Conservation (phyloP, 306 rosid species). For the Quercus berberidifolia region DNA sequence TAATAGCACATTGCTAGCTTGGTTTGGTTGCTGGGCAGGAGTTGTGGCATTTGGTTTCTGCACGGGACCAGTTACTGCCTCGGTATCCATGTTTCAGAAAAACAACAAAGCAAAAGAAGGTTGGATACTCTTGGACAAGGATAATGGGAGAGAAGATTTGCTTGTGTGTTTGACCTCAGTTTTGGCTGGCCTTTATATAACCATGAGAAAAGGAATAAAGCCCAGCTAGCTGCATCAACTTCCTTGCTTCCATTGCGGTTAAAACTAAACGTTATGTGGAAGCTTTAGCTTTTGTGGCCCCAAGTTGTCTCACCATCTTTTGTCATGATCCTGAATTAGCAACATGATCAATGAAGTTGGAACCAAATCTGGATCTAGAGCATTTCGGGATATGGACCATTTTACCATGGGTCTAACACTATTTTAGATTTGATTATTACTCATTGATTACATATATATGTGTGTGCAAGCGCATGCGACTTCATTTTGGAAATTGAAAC, state of each 20-base stretch:
- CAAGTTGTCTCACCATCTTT: conserved; percentile 9
- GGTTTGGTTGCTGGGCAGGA: neutral
- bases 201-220: conserved; percentile 30
- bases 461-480: fast-evolving
- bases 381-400: too few relatives aligned
- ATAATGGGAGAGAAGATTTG: too few relatives aligned
- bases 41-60: conserved; percentile 15
- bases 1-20: too few relatives aligned
- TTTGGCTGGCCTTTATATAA: too few relatives aligned
- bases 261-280: conserved; percentile 13
- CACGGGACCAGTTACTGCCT: conserved; percentile 27
- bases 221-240: conserved; percentile 33
- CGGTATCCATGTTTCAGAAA: conserved; percentile 25
- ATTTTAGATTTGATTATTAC: too few relatives aligned
- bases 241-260: conserved; percentile 43
- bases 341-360: too few relatives aligned
- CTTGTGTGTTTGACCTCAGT: too few relatives aligned
- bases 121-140: neutral
- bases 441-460: too few relatives aligned
- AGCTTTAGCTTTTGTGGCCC: conserved; percentile 20
- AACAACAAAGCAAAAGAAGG: conserved; percentile 5
- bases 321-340: neutral
- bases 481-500: too few relatives aligned
- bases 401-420: too few relatives aligned
- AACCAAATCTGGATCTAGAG: too few relatives aligned